Evolutionary conservation across 257 asterid species (phyloP).

Genomic region (Solanum microdontum): DNA sequence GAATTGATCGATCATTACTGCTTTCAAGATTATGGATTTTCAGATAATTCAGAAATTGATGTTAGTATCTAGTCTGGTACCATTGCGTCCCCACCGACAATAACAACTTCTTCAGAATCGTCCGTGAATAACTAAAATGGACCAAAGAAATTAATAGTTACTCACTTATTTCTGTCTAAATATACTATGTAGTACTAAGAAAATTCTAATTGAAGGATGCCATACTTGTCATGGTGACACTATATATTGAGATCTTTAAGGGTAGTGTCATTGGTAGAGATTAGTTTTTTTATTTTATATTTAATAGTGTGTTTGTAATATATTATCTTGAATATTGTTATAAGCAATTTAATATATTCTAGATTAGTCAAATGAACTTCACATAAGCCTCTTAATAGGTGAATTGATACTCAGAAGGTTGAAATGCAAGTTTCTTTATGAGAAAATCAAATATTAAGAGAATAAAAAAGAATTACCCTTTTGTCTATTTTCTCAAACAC

Average conservation of each 20-base stretch:
- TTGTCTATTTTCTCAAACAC: neutral
- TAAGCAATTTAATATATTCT: neutral
- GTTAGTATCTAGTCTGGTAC: conserved; percentile 14
- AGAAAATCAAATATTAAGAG: neutral
- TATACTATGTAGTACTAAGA: conserved; percentile 15
- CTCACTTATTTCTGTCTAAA: conserved; percentile 5
- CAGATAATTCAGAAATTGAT: conserved; percentile 21
- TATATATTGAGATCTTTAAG: neutral
- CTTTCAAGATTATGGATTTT: conserved; percentile 19
- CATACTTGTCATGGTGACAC: neutral
- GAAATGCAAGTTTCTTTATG: neutral
- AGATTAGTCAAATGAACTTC: neutral
- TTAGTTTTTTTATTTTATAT: neutral
- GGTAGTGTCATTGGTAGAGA: conserved; percentile 50
- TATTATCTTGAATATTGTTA: neutral
- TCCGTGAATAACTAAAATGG: neutral
- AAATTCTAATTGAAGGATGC: conserved; percentile 20
- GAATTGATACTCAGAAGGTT: neutral
- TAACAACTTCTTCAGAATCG: conserved; percentile 11
- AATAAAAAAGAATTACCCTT: neutral
- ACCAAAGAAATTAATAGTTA: conserved; percentile 16
- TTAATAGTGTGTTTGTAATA: neutral
- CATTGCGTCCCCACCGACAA: neutral
- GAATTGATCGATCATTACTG: conserved; percentile 30
- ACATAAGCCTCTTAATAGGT: neutral